Base-by-base conservation (phyloP, 441 rosid genomes). In the Brassica balearica region DNA sequence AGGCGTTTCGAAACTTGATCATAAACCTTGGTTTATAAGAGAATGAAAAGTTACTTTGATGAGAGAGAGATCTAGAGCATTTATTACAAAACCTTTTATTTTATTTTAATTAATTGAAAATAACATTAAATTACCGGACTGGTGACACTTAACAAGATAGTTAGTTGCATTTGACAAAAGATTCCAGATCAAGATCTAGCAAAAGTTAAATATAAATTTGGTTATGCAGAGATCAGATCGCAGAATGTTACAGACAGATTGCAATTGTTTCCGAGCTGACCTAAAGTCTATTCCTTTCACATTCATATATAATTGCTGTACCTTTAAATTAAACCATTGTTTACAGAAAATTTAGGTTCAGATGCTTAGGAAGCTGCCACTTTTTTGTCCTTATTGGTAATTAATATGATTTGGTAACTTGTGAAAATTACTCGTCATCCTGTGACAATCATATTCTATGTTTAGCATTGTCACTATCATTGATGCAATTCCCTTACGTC, bases 141-240 rank as follows among this genome's bases (percentile, higher is more conserved):
- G 12, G 1, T 2, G 79, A 27, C 61, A 36, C 36, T 70, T 29
- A 69, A 58, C 48, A 22, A 0, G 67, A 74, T 63, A 63, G 34
- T 80, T 74, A 64, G 68, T 65, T 65, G 68, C 62, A 9, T 75
- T 75, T 75, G 79, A 75, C 68, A 65, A 65, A 75, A 65, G 73
- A 80, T 80, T 80, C 83, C 77, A 75, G 77, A 80, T 80, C 83
- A 80, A 80, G 82, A 74, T 79, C 75, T 74, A 32, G 77, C 6
- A 8, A 65, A 58, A 17, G 19, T 65, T 55, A 15, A 80, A 59
- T 75, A 48, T 75, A 46, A 55, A 48, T 69, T 64, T 71, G 20
- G 32, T 59, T 34, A 71, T 8, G 48, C 11, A 34, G 8, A 73
- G 78, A 66, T 78, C 70, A 65, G 79, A 75, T 80, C 79, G 25